Base-by-base conservation (phyloP, 352 stramenopile species). In the Pythium phragmitis region DNA sequence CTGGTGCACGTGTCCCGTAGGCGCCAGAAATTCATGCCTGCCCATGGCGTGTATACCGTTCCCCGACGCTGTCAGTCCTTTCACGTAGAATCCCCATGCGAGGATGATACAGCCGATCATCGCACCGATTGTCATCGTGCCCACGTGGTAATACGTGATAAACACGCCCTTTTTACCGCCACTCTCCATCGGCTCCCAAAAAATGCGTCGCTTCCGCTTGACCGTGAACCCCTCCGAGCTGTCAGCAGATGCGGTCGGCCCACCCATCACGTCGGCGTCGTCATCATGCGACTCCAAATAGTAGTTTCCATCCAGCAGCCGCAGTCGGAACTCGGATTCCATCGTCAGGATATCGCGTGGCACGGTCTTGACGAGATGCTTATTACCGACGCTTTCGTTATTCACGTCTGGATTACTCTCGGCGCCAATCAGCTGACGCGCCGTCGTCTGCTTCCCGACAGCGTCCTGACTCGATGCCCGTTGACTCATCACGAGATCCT, bases 131-230 rank as follows among this genome's bases (percentile, higher is more conserved):
- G 76, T 65, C 82, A 91, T 87, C 7, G 78, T 79, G 13, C 77
- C 79, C 26, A 86, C 76, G 56, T 91, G 82, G 42, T 86, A 87
- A 51, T 90, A 91, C 19, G 85, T 88, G 65, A 94, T 91, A 59
- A 94, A 91, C 43, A 94, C 80, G 28, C 85, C 85, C 54, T 65
- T 70, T 56, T 92, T 88, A 37, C 85, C 82, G 33, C 87, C 78
- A 49, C 86, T 89, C 34, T 82, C 80, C 50, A 94, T 90, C 13
- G 79, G 71, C 39, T 91, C 76, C 83, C 83, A 92, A 41, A 88
- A 85, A 7, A 87, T 70, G 28, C 63, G 64, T 21, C 58, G 58
- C 26, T 66, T 70, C 11, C 56, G 63, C 19, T 63, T 63, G 26
- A 30, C 26, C 3, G 33, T 36, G 39, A 43, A 52, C 14, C 42